These are phyloP conservation scores for Tilletia indica DNA, from an alignment of 1,284 basidiomycete genomes.

Conservation along the genomic window DNA sequence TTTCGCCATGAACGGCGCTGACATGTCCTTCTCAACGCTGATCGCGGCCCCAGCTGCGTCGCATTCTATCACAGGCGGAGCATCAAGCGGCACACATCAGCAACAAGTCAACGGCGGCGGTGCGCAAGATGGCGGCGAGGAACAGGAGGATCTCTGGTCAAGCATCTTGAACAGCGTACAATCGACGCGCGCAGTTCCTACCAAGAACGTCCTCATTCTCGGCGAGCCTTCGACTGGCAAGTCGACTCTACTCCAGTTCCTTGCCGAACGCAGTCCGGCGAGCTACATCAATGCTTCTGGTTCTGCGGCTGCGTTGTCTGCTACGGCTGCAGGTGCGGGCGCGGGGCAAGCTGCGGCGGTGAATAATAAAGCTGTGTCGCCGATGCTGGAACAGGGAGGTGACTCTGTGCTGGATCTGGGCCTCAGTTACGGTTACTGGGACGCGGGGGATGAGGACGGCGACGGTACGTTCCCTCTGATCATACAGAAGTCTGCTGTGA, in stretches of 20 bases:
- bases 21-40: neutral
- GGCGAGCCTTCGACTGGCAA: constrained; percentile 71
- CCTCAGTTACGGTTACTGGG: constrained; percentile 46
- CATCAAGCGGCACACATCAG: neutral
- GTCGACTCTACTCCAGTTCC: constrained; percentile 67
- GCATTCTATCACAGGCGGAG: neutral
- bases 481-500: too few species aligned
- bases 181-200: constrained; percentile 74
- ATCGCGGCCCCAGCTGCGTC: neutral
- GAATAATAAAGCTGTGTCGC: constrained; percentile 6
- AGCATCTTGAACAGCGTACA: constrained; percentile 86
- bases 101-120: constrained; percentile 1
- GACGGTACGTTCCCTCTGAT: constrained; percentile 30
- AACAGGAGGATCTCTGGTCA: constrained; percentile 71
- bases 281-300: constrained; percentile 27
- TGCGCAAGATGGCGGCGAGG: neutral
- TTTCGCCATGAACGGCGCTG: constrained; percentile 7
- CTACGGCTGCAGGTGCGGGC: too few species aligned
- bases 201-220: constrained; percentile 80
- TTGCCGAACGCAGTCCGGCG: constrained; percentile 59
- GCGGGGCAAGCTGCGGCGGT: neutral
- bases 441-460: constrained; percentile 46
- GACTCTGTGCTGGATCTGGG: constrained; percentile 27
- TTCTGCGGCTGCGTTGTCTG: neutral
- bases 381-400: neutral